Percentiles rank a stretch among this genome's conserved stretches.
These are phyloP conservation scores for Solanum appendiculatum DNA, from an alignment of 257 asterid species.

Conservation along the genomic window DNA sequence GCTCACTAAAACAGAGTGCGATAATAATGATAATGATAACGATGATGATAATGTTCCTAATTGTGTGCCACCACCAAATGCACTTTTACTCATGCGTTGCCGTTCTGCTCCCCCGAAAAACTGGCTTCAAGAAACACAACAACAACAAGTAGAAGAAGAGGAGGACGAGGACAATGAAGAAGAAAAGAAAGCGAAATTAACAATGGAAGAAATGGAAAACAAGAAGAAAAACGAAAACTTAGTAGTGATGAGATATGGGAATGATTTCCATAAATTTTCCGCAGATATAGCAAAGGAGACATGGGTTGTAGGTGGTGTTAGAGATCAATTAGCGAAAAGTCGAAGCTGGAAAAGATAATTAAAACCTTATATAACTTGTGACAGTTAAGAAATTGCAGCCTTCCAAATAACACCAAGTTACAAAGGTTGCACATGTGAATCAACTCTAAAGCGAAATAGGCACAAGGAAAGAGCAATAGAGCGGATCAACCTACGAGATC, in stretches of 20 bases:
- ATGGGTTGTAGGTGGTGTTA: conserved; percentile 64
- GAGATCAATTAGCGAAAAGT: conserved; percentile 52
- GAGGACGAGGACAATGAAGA: not conserved
- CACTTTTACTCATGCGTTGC: conserved; percentile 74
- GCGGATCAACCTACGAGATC: not conserved
- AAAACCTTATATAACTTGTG: too few relatives aligned
- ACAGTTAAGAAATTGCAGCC: not conserved
- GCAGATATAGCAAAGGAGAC: conserved; percentile 55
- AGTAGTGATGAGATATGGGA: conserved; percentile 42
- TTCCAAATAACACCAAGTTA: not conserved
- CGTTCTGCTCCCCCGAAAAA: conserved; percentile 83
- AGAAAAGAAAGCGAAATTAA: not conserved
- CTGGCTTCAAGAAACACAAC: conserved; percentile 48
- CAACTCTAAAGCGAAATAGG: not conserved
- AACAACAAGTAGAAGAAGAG: not conserved
- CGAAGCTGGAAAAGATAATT: conserved; percentile 68
- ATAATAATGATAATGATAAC: not conserved
- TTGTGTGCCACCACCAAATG: conserved; percentile 54
- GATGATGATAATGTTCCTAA: not conserved
- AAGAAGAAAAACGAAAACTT: conserved; percentile 18
- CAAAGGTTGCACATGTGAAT: not conserved
- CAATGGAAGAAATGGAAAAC: conserved; percentile 8
- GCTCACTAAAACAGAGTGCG: not conserved
- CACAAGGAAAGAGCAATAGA: not conserved
- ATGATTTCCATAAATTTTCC: conserved; percentile 39